These are phyloP conservation scores for Tuber aestivum DNA, from an alignment of 495 filamentous ascomycete genomes.

Conservation along the genomic window DNA sequence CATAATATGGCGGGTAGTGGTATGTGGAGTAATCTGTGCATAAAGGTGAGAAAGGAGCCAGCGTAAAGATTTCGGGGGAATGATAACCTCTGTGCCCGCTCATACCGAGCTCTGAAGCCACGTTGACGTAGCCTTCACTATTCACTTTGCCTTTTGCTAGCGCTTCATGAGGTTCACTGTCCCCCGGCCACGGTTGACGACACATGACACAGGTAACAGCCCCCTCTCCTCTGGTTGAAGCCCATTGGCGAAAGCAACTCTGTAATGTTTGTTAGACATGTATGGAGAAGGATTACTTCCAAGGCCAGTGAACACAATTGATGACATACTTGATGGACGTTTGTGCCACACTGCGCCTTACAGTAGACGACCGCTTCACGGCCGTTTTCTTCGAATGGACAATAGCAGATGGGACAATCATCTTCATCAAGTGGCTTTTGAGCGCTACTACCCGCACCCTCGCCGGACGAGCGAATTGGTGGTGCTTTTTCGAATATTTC, in stretches of 20 bases:
- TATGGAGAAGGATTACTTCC: background rate
- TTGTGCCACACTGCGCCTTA: slow-evolving; percentile 59
- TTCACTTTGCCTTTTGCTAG: slow-evolving; percentile 39
- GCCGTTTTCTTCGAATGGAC: slow-evolving; percentile 51
- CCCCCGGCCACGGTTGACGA: slow-evolving; percentile 54
- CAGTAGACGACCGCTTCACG: slow-evolving; percentile 59
- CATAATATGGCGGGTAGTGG: background rate
- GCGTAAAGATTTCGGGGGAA: background rate
- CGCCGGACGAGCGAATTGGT: slow-evolving; percentile 35
- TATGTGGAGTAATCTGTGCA: background rate
- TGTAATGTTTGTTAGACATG: slow-evolving; percentile 9
- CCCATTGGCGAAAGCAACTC: slow-evolving; percentile 60
- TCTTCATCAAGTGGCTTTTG: slow-evolving; percentile 50
- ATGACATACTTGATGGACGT: slow-evolving; percentile 53
- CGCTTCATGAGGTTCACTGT: slow-evolving; percentile 44
- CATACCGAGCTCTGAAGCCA: slow-evolving; percentile 54
- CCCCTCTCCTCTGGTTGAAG: slow-evolving; percentile 45
- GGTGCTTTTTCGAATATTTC: slow-evolving; percentile 50
- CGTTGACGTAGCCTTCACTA: slow-evolving; percentile 56
- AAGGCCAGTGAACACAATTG: background rate
- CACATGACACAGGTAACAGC: slow-evolving; percentile 55
- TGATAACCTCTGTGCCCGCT: slow-evolving; percentile 48
- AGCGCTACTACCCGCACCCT: slow-evolving; percentile 39
- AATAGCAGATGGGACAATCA: slow-evolving; percentile 65
- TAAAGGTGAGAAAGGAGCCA: background rate